Evolutionary conservation across 768 basidiomycete species (phyloP), one percentile per base, ranked within the genome.

Genomic region (Boletus sp.): DNA sequence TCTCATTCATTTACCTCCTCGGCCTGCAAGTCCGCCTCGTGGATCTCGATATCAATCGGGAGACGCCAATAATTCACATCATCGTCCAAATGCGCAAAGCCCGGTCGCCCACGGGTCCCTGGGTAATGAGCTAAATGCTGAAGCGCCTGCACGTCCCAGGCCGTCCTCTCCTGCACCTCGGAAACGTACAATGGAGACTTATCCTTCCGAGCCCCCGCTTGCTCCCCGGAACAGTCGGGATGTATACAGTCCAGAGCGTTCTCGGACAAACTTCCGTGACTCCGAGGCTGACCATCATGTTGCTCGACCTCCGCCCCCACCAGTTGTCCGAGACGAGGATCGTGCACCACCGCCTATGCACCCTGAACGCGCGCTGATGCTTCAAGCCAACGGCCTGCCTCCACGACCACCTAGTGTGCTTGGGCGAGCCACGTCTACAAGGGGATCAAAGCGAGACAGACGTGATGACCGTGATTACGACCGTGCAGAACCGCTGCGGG

Each of bases 281-380:
- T 19, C 48, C 2, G 44, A 54, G 19, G 30, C 23, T 2, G 58
- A 55, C 9, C 55, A 44, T 25, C 48, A 39, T 15, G 41, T 43
- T 11, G 19, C 35, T 19, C 54, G 50, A 30, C 60, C 56, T 5
- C 53, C 55, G 0, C 54, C 50, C 4, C 46, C 38, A 5, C 40
- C 34, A 0, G 34, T 45, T 0, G 38, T 49, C 8, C 56, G 38
- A 42, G 59, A 57, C 3, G 57, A 58, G 11, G 57, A 49, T 2
- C 63, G 55, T 25, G 59, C 45, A 21, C 51, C 54, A 9, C 67
- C 49, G 1, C 40, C 51, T 6, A 69, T 70, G 54, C 69, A 72
- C 43, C 71, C 67, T 4, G 69, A 70, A 27, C 69, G 71, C 5
- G 71, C 65, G 17, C 54, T 66, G 6, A 56, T 70, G 56, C 51